phyloP scores from a whole-genome alignment of 176 grass and related monocot genomes.

The Oryza brachyantha region DNA sequence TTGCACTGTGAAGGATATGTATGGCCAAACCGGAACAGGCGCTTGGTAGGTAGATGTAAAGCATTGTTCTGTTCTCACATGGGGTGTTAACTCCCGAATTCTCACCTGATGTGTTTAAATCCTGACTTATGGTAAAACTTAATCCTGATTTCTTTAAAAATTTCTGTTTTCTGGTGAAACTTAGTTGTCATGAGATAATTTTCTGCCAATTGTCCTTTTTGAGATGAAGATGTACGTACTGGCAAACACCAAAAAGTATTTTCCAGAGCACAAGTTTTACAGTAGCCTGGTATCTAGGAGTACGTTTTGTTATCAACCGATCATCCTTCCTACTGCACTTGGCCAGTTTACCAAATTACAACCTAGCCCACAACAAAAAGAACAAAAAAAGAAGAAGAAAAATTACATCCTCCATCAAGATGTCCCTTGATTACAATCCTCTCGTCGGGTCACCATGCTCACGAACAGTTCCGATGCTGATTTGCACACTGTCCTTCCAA shows the following conservation, averaged over 20 bases:
- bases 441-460: neutral
- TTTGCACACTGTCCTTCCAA: neutral
- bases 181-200: too few relatives aligned
- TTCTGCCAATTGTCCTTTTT: too few relatives aligned
- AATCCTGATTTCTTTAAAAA: neutral
- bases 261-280: neutral
- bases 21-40: neutral
- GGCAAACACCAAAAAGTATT: slow-evolving; percentile 9
- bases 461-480: neutral
- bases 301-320: neutral
- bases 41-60: neutral
- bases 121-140: neutral
- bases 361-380: neutral
- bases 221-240: neutral
- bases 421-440: neutral
- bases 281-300: neutral
- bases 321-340: neutral
- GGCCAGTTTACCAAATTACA: neutral
- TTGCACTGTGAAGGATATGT: neutral
- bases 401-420: neutral
- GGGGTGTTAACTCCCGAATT: too few relatives aligned
- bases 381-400: neutral
- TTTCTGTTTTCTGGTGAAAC: slow-evolving; percentile 1
- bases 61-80: neutral
- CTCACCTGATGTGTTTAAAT: neutral